Evolutionary conservation across 1,284 basidiomycete species (phyloP).

Genomic region (Megacollybia platyphylla): DNA sequence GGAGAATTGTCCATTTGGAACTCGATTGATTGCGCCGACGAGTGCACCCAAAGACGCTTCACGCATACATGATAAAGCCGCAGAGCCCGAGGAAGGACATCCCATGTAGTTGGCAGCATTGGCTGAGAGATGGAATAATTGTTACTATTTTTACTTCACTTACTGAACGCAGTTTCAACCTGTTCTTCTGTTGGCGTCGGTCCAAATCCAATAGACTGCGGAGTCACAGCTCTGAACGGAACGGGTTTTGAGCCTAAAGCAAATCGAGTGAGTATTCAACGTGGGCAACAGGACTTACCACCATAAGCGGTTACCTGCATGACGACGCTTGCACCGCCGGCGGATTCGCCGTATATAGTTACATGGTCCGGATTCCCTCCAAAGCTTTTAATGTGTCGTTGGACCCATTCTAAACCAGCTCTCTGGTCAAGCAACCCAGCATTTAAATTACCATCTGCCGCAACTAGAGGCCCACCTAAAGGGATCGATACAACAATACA

Average conservation of each 20-base stretch:
- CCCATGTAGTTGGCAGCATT: slow-evolving; percentile 19
- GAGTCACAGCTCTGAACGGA: slow-evolving; percentile 24
- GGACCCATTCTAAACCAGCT: slow-evolving; percentile 32
- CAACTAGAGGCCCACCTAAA: slow-evolving; percentile 1
- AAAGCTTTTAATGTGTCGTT: slow-evolving; percentile 27
- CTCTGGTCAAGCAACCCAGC: slow-evolving; percentile 33
- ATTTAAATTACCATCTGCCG: slow-evolving; percentile 22
- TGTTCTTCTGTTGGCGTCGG: slow-evolving; percentile 18
- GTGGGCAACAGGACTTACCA: slow-evolving; percentile 13
- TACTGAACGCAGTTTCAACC: slow-evolving; percentile 21
- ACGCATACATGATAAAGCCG: slow-evolving; percentile 23
- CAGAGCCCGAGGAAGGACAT: slow-evolving; percentile 16
- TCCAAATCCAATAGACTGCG: slow-evolving; percentile 30
- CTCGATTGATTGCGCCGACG: slow-evolving; percentile 23
- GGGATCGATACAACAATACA: background rate
- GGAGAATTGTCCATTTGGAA: slow-evolving; percentile 17
- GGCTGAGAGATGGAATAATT: slow-evolving; percentile 9
- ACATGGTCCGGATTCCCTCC: slow-evolving; percentile 27
- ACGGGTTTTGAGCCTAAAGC: slow-evolving; percentile 17
- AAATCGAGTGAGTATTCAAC: background rate
- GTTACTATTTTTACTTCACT: slow-evolving; percentile 5
- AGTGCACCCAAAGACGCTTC: slow-evolving; percentile 25
- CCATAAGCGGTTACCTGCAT: slow-evolving; percentile 30
- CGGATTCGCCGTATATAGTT: slow-evolving; percentile 30
- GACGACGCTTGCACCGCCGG: slow-evolving; percentile 28